Conservation (phyloP, 306 rosid genomes). For the Castanea sativa region DNA sequence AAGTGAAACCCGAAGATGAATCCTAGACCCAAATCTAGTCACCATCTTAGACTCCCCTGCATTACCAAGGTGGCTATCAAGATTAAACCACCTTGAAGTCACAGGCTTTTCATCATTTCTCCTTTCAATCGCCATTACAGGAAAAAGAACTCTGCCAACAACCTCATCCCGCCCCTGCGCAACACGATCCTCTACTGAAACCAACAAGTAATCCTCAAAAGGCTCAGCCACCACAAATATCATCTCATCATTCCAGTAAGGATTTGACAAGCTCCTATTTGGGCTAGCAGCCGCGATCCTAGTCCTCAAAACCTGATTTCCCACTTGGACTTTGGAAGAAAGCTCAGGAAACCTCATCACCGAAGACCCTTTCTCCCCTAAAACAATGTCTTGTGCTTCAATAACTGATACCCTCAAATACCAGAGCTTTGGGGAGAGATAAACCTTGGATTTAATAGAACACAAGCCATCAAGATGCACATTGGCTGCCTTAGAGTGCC, state of each 20-base stretch:
- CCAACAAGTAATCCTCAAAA: constrained; percentile 48
- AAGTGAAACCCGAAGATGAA: constrained; percentile 53
- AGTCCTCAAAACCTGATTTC: constrained; percentile 53
- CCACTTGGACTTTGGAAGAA: constrained; percentile 45
- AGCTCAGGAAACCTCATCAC: constrained; percentile 55
- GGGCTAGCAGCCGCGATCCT: constrained; percentile 37
- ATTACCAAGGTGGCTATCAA: constrained; percentile 35
- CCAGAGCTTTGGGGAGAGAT: constrained; percentile 65
- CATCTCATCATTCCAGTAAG: constrained; percentile 58
- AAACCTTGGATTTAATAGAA: constrained; percentile 68
- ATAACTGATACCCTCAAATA: constrained; percentile 44
- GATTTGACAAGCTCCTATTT: constrained; percentile 50
- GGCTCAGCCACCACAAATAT: constrained; percentile 66
- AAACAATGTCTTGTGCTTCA: constrained; percentile 61
- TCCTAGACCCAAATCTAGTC: constrained; percentile 50
- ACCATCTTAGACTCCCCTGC: constrained; percentile 36
- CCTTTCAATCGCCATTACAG: constrained; percentile 40
- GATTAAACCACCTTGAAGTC: constrained; percentile 57
- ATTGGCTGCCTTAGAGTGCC: constrained; percentile 65
- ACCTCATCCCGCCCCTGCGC: constrained; percentile 48
- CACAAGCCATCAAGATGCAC: constrained; percentile 58
- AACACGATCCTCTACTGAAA: constrained; percentile 48
- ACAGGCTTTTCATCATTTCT: constrained; percentile 48
- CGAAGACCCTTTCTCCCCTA: constrained; percentile 39
- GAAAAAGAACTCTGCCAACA: constrained; percentile 43